Evolutionary conservation across 1,284 basidiomycete species (phyloP), one percentile per base, ranked within the genome.

Genomic region (Vanrija sp.): DNA sequence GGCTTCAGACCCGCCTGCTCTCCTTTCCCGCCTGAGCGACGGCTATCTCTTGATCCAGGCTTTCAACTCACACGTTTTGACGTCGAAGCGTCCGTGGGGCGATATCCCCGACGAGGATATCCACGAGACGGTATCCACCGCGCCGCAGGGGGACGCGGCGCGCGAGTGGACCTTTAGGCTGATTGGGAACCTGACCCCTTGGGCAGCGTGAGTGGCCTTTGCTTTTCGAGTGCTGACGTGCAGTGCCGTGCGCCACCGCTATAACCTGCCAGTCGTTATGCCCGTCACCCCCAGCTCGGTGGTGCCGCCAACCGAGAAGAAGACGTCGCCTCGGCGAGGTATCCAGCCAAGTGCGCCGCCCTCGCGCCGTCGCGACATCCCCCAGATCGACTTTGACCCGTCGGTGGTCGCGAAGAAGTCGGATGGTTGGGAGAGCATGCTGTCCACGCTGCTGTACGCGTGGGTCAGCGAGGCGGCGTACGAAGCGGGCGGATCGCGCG

Each of bases 111-210:
- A 66, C 9, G 74, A 73, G 25, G 74, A 76, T 42, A 62, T 77
- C 2, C 68, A 75, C 55, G 72, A 75, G 49, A 76, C 73, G 1
- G 50, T 75, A 0, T 51, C 50, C 5, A 46, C 39, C 25, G 25
- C 25, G 14, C 51, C 45, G 9, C 34, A 34, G 34, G 34, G 34
- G 14, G 64, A 65, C 10, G 63, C 55, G 25, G 67, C 65, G 15
- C 48, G 55, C 23, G 67, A 69, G 18, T 77, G 73, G 74, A 77
- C 75, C 10, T 77, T 77, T 57, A 62, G 73, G 34, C 60, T 65
- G 19, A 68, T 69, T 6, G 69, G 64, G 3, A 77, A 77, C 49
- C 55, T 77, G 44, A 73, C 72, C 12, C 68, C 65, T 38, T 76
- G 69, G 66, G 74, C 69, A 42, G 75, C 75, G 74, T 77, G 52